These are phyloP conservation scores for Ogataea siamensis DNA, from an alignment of 805 yeast genomes.

Conservation along the genomic window DNA sequence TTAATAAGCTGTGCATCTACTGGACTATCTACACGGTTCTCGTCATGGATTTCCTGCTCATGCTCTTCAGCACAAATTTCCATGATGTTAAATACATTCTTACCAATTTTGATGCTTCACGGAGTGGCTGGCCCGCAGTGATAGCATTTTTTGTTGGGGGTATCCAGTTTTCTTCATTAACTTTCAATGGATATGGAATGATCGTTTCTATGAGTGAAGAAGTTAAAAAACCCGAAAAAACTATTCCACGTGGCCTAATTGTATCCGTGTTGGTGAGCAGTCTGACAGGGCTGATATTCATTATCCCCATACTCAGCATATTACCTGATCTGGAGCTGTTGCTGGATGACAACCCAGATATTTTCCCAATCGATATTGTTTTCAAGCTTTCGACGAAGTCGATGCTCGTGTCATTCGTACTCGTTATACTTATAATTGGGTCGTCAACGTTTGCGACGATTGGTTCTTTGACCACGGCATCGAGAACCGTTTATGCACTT, in stretches of 20 bases:
- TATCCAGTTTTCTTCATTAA: conserved; percentile 73
- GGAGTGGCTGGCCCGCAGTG: conserved; percentile 74
- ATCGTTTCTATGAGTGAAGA: conserved; percentile 81
- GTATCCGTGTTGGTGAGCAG: conserved; percentile 63
- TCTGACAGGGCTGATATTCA: conserved; percentile 67
- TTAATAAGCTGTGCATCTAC: conserved; percentile 65
- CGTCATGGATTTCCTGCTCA: conserved; percentile 60
- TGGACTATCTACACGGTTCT: conserved; percentile 75
- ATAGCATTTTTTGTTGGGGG: conserved; percentile 80
- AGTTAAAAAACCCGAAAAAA: conserved; percentile 69
- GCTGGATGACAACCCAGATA: conserved; percentile 59
- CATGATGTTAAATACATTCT: conserved; percentile 59
- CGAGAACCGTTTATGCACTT: conserved; percentile 77
- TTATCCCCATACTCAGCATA: conserved; percentile 68
- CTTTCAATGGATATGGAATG: conserved; percentile 81
- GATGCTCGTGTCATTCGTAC: conserved; percentile 62
- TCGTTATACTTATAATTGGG: conserved; percentile 64
- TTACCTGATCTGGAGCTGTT: conserved; percentile 61
- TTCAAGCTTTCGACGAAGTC: conserved; percentile 71
- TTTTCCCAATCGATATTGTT: conserved; percentile 76
- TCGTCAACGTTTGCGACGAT: conserved; percentile 74
- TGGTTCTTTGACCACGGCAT: conserved; percentile 77
- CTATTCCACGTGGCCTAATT: conserved; percentile 71
- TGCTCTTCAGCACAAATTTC: conserved; percentile 56
- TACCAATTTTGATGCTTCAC: conserved; percentile 63